phyloP scores from a whole-genome alignment of 1,284 basidiomycete genomes.

The Ganoderma lingzhi region DNA sequence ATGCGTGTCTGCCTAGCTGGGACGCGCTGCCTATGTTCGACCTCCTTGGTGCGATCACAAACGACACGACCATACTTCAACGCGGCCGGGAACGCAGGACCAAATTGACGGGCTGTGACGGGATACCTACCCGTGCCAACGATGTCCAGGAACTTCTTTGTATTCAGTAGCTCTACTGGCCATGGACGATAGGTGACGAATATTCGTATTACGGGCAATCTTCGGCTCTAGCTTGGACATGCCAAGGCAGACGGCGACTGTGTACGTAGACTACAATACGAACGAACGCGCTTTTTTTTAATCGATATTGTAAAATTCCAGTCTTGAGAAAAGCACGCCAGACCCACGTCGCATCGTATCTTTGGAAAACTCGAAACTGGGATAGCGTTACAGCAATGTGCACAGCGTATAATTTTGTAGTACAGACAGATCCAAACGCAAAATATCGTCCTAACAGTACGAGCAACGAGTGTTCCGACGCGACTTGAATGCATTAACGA shows the following conservation, averaged over 20 bases:
- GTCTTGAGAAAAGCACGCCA: background rate
- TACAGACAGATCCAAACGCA: background rate
- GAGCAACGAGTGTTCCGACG: background rate
- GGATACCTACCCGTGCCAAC: slow-evolving; percentile 27
- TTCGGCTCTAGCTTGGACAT: slow-evolving; percentile 10
- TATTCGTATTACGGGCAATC: background rate
- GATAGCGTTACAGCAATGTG: background rate
- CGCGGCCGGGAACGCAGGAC: slow-evolving; percentile 44
- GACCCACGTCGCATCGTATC: background rate
- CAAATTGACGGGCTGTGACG: slow-evolving; percentile 36
- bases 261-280: slow-evolving; percentile 26
- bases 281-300: background rate
- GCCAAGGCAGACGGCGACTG: background rate
- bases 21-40: slow-evolving; percentile 70
- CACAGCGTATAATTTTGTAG: slow-evolving; percentile 20
- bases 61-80: slow-evolving; percentile 50
- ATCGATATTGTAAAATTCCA: background rate
- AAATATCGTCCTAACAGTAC: background rate
- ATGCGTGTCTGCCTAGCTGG: slow-evolving; percentile 60
- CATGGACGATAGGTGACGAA: background rate
- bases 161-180: slow-evolving; percentile 12
- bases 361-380: background rate
- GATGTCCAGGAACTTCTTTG: slow-evolving; percentile 50
- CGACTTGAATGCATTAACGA: background rate
- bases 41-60: slow-evolving; percentile 66